Percentiles rank a stretch among this genome's conserved stretches.
These are phyloP conservation scores for Curvularia sp. DNA, from an alignment of 2,329 filamentous ascomycete genomes.

Conservation along the genomic window DNA sequence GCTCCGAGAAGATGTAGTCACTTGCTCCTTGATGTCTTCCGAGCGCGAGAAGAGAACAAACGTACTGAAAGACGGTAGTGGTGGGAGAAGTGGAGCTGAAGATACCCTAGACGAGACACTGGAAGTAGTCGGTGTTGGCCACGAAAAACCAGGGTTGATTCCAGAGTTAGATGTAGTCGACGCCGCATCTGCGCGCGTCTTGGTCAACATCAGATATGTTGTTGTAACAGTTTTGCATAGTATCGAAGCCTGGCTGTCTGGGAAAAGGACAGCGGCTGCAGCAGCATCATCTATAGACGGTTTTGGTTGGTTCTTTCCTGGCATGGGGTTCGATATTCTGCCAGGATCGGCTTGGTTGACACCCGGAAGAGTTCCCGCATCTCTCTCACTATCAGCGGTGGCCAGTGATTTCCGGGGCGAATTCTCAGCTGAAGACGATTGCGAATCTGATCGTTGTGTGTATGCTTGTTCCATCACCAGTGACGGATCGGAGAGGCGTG, in stretches of 20 bases:
- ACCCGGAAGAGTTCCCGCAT: conserved; percentile 10
- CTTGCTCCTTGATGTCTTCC: conserved; percentile 10
- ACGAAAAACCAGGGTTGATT: not conserved
- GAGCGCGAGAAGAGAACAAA: conserved; percentile 14
- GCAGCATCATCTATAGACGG: conserved; percentile 7
- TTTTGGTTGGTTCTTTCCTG: conserved; percentile 20
- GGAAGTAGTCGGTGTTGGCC: not conserved
- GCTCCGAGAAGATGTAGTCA: not conserved
- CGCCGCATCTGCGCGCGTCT: not conserved
- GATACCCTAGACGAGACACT: not conserved
- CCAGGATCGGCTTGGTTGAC: conserved; percentile 15
- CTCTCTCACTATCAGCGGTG: not conserved
- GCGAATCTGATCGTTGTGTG: not conserved
- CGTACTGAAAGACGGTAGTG: conserved; percentile 6
- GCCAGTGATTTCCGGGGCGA: not conserved
- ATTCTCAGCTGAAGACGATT: not conserved
- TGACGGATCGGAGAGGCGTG: not conserved
- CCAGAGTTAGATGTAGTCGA: not conserved
- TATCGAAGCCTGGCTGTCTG: not conserved
- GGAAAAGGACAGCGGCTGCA: not conserved
- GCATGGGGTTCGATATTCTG: conserved; percentile 8
- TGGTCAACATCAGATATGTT: not conserved
- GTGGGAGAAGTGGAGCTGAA: not conserved
- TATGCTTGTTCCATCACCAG: not conserved
- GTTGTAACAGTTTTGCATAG: conserved; percentile 2